Evolutionary conservation across 768 basidiomycete species (phyloP).

Genomic region (Russula sp.): DNA sequence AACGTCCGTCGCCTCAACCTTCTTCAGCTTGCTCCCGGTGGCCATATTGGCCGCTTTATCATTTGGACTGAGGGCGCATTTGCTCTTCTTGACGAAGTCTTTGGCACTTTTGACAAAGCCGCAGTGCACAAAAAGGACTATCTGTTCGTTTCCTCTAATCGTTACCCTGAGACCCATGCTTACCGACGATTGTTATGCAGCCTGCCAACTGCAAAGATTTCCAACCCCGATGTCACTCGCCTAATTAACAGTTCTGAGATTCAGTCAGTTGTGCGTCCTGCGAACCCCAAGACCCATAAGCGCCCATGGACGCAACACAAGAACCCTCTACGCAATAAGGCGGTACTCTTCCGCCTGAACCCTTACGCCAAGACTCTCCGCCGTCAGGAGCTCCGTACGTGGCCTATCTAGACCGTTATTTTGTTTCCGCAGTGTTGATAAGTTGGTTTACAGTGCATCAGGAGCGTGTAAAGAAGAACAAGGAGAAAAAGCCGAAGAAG

Average conservation of each 20-base stretch:
- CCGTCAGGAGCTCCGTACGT: constrained; percentile 81
- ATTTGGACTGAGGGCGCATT: constrained; percentile 99
- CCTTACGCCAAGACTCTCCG: constrained; percentile 95
- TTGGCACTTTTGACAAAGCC: constrained; percentile 90
- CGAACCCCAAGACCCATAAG: constrained; percentile 77
- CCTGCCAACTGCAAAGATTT: constrained; percentile 92
- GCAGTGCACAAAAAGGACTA: constrained; percentile 85
- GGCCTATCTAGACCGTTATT: background rate
- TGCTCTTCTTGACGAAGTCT: constrained; percentile 86
- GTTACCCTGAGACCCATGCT: background rate
- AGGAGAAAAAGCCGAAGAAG: constrained; percentile 58
- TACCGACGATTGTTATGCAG: constrained; percentile 31
- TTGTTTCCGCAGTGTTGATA: background rate
- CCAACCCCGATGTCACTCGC: constrained; percentile 94
- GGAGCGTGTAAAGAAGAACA: constrained; percentile 58
- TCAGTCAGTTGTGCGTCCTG: constrained; percentile 91
- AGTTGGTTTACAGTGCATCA: constrained; percentile 54
- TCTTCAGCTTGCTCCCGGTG: constrained; percentile 98
- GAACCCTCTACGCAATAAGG: constrained; percentile 95
- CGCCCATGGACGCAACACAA: constrained; percentile 99
- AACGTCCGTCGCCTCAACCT: constrained; percentile 93
- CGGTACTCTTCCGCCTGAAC: constrained; percentile 93
- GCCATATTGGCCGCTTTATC: constrained; percentile 96
- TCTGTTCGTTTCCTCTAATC: constrained; percentile 40
- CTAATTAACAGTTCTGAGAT: constrained; percentile 98